Percentiles rank a stretch among this genome's conserved stretches.
Evolutionary conservation across 306 rosid genomes (phyloP).

Genomic region (Calophaca sinica): DNA sequence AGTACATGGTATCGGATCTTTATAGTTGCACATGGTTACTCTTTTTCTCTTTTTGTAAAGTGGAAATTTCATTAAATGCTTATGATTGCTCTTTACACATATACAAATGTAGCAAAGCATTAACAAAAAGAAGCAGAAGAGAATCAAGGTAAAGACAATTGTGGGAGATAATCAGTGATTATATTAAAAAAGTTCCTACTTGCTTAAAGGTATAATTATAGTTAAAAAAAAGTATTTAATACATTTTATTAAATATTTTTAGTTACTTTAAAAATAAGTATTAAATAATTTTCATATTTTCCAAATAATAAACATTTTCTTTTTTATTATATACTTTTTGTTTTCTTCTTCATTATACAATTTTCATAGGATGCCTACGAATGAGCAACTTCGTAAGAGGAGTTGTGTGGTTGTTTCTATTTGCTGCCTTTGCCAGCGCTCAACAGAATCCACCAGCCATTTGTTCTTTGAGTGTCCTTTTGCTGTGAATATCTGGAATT

Average conservation of each 20-base stretch:
- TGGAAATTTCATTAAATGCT: constrained; percentile 33
- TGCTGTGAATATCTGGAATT: too few relatives aligned
- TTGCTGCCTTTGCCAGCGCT: too few relatives aligned
- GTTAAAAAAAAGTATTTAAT: background rate
- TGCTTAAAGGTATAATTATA: background rate
- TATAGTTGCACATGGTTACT: constrained; percentile 42
- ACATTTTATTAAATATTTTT: background rate
- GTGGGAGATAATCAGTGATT: constrained; percentile 15
- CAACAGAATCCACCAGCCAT: too few relatives aligned
- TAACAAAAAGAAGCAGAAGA: constrained; percentile 16
- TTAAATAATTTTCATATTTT: background rate
- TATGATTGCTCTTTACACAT: constrained; percentile 41
- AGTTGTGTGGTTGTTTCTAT: too few relatives aligned
- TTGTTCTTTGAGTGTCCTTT: too few relatives aligned
- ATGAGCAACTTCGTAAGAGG: too few relatives aligned
- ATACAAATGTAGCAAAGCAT: constrained; percentile 13
- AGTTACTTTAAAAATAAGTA: background rate
- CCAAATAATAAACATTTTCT: too few relatives aligned
- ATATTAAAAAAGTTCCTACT: background rate
- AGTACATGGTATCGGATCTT: constrained; percentile 35
- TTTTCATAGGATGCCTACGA: too few relatives aligned
- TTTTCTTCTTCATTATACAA: too few relatives aligned
- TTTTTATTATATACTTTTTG: too few relatives aligned
- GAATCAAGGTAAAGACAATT: constrained; percentile 37
- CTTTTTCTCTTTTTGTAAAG: constrained; percentile 44